Evolutionary conservation across 768 basidiomycete species (phyloP), one percentile per base, ranked within the genome.

Genomic region (Russula sp.): DNA sequence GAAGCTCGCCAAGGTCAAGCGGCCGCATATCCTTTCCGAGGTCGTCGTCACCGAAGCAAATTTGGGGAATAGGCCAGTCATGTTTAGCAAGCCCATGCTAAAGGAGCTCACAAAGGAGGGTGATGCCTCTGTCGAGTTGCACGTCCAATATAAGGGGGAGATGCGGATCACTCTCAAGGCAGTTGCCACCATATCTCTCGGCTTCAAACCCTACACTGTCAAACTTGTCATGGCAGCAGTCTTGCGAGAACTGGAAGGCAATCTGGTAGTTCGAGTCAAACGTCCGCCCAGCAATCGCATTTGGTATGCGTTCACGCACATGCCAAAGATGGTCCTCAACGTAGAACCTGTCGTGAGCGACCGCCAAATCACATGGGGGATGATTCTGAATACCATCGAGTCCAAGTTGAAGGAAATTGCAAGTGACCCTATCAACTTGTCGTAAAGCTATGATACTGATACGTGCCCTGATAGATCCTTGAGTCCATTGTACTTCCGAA

Each of bases 41-140:
- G 81, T 98, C 60, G 81, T 86, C 42, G 90, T 98, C 49, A 88
- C 88, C 40, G 91, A 96, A 67, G 94, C 96, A 55, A 88, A 90
- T 46, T 88, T 97, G 55, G 96, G 96, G 11, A 84, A 85, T 69
- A 86, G 79, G 59, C 81, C 91, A 0, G 93, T 95, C 3, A 89
- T 89, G 67, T 81, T 98, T 67, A 92, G 89, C 80, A 96, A 95
- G 68, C 97, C 97, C 3, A 98, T 98, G 96, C 80, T 99, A 61
- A 98, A 98, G 77, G 94, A 98, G 71, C 85, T 98, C 60, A 96
- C 94, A 1, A 87, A 88, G 69, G 94, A 97, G 62, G 97, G 97
- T 20, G 92, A 96, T 68, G 93, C 94, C 0, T 82, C 92, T 5
- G 78, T 98, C 71, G 96, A 98, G 71, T 84, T 95, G 7, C 88